phyloP scores from a whole-genome alignment of 805 yeast species.

The Scheffersomyces coipomensis region DNA sequence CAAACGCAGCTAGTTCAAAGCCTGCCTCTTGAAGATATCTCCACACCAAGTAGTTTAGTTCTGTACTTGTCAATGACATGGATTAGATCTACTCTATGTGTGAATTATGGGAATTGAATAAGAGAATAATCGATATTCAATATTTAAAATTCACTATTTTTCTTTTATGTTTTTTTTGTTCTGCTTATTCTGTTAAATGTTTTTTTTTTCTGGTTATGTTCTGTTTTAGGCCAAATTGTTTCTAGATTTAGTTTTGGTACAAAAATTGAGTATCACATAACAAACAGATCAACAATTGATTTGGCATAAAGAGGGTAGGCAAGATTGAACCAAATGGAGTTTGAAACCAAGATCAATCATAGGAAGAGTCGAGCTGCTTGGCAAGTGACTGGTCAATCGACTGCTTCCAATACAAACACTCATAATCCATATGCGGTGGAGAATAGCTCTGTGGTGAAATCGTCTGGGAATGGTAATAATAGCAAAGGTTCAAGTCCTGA shows the following conservation, averaged over 20 bases:
- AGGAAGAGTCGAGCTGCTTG: slow-evolving; percentile 45
- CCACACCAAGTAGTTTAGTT: slow-evolving; percentile 90
- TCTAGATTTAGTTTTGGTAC: too few relatives aligned
- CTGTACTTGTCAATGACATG: slow-evolving; percentile 82
- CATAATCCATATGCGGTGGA: slow-evolving; percentile 10
- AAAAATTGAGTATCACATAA: too few relatives aligned
- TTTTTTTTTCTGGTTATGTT: not conserved
- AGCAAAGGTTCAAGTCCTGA: not conserved
- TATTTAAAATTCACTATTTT: not conserved
- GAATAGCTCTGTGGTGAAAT: not conserved
- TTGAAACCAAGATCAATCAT: slow-evolving; percentile 26
- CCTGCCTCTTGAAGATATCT: slow-evolving; percentile 88
- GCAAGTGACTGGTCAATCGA: slow-evolving; percentile 17
- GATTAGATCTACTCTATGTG: too few relatives aligned
- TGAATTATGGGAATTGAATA: not conserved
- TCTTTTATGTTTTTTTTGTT: not conserved
- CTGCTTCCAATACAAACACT: not conserved
- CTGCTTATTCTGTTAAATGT: too few relatives aligned
- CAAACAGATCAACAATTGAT: not conserved
- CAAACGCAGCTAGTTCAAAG: slow-evolving; percentile 71
- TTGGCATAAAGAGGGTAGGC: too few relatives aligned
- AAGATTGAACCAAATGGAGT: slow-evolving; percentile 30
- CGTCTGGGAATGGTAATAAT: not conserved
- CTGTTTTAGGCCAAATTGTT: too few relatives aligned
- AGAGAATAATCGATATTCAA: not conserved